Percentiles rank a stretch among this genome's conserved stretches.
These are phyloP conservation scores for Hanseniaspora vineae DNA, from an alignment of 805 yeast genomes.

Conservation along the genomic window DNA sequence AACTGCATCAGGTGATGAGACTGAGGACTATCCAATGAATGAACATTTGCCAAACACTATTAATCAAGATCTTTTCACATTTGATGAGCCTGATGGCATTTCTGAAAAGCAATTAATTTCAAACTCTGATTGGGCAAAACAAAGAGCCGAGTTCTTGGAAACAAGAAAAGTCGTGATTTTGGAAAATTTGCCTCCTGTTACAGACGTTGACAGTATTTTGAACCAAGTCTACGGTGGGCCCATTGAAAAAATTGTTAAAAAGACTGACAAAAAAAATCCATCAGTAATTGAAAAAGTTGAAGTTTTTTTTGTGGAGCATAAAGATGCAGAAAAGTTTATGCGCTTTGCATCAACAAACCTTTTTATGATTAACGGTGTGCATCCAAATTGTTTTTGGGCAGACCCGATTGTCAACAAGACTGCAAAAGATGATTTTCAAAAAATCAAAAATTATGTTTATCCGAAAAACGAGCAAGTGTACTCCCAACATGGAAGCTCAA, in stretches of 20 bases:
- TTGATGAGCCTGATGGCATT: too few relatives aligned
- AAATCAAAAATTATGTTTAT: slow-evolving; percentile 9
- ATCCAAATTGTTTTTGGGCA: slow-evolving; percentile 36
- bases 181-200: slow-evolving; percentile 27
- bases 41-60: too few relatives aligned
- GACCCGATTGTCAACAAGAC: slow-evolving; percentile 6
- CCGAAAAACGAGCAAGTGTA: slow-evolving; percentile 6
- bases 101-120: too few relatives aligned
- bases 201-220: slow-evolving; percentile 38
- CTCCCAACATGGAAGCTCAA: slow-evolving; percentile 16
- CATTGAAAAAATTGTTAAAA: slow-evolving; percentile 35
- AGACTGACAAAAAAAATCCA: slow-evolving; percentile 5
- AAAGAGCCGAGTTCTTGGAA: not conserved
- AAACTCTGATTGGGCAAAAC: not conserved
- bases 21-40: too few relatives aligned
- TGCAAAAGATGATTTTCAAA: slow-evolving; percentile 5
- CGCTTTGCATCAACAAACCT: slow-evolving; percentile 38
- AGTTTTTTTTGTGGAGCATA: slow-evolving; percentile 38
- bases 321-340: slow-evolving; percentile 43
- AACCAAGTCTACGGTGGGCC: slow-evolving; percentile 60
- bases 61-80: too few relatives aligned
- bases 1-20: too few relatives aligned
- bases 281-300: slow-evolving; percentile 25
- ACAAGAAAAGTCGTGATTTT: slow-evolving; percentile 23
- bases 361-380: slow-evolving; percentile 46